These are phyloP conservation scores for Cordyceps cateniannulata DNA, from an alignment of 2,329 filamentous ascomycete genomes.

Conservation along the genomic window DNA sequence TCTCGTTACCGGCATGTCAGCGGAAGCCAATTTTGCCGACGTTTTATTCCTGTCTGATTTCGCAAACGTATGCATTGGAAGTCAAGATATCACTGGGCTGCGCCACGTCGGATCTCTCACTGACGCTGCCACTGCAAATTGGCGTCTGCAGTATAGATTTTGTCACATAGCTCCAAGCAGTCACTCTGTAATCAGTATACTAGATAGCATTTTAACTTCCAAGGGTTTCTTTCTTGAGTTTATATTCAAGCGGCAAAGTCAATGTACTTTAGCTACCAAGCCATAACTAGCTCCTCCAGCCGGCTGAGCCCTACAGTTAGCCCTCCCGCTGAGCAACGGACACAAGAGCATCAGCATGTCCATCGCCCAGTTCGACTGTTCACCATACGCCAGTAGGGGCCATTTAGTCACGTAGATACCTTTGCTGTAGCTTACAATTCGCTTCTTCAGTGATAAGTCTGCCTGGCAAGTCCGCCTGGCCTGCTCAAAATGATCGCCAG, in stretches of 20 bases:
- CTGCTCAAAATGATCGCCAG: background rate
- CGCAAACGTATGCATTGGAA: background rate
- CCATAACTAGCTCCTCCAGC: too few relatives aligned
- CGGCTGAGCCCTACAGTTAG: too few relatives aligned
- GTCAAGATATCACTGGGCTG: background rate
- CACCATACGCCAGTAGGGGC: too few relatives aligned
- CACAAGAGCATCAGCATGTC: too few relatives aligned
- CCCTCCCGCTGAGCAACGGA: too few relatives aligned
- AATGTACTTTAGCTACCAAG: too few relatives aligned
- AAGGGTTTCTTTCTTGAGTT: background rate
- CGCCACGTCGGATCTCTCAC: background rate
- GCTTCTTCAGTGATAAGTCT: background rate
- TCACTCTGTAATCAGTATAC: background rate
- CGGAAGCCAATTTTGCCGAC: slow-evolving; percentile 1
- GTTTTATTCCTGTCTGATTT: slow-evolving; percentile 5
- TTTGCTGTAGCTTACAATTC: background rate
- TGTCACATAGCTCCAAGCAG: background rate
- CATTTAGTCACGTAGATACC: background rate
- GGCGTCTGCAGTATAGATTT: background rate
- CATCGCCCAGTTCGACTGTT: too few relatives aligned
- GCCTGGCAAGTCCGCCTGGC: background rate
- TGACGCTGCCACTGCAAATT: slow-evolving; percentile 2
- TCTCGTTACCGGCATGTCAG: background rate
- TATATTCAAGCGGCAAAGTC: too few relatives aligned
- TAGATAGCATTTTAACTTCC: background rate